Percentiles rank a stretch among this genome's conserved stretches.
phyloP scores from a whole-genome alignment of 1,284 basidiomycete genomes.

The Cutaneotrichosporon cyanovorans region DNA sequence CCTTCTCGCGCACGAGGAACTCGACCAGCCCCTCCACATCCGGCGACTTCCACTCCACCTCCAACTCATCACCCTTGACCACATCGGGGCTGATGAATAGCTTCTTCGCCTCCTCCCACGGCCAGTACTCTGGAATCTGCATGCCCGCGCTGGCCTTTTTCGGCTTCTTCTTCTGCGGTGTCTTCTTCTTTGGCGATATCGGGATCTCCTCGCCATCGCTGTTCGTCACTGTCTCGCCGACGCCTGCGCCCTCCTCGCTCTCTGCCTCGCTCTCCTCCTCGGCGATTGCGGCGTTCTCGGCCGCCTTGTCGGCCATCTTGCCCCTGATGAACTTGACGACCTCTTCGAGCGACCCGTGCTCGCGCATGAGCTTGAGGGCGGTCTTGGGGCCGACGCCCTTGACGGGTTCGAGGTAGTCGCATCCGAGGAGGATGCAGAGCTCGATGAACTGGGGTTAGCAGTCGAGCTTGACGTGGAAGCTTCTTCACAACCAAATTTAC shows the following conservation, averaged over 20 bases:
- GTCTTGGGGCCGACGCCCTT: slow-evolving; percentile 61
- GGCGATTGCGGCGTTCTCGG: slow-evolving; percentile 36
- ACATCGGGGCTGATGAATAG: slow-evolving; percentile 87
- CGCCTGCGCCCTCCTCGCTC: slow-evolving; percentile 37
- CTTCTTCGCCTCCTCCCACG: slow-evolving; percentile 88
- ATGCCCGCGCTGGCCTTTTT: slow-evolving; percentile 59
- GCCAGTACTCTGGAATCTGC: slow-evolving; percentile 85
- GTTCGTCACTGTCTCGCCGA: slow-evolving; percentile 15
- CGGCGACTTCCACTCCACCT: slow-evolving; percentile 90
- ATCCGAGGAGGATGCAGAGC: slow-evolving; percentile 91
- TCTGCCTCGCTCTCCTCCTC: slow-evolving; percentile 32
- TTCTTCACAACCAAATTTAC: no score
- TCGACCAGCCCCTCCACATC: slow-evolving; percentile 90
- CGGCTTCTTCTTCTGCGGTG: slow-evolving; percentile 33
- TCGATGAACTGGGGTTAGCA: slow-evolving; percentile 71
- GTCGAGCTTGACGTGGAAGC: no score
- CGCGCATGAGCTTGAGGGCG: slow-evolving; percentile 84
- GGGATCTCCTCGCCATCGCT: slow-evolving; percentile 32
- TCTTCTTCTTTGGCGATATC: slow-evolving; percentile 29
- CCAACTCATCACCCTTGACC: slow-evolving; percentile 72
- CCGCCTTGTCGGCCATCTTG: slow-evolving; percentile 55
- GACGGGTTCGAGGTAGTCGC: slow-evolving; percentile 78
- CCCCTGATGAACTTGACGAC: slow-evolving; percentile 76
- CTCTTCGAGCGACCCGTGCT: slow-evolving; percentile 69
- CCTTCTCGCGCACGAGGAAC: slow-evolving; percentile 90